phyloP scores from a whole-genome alignment of 2,329 filamentous ascomycete genomes.

The Aspergillus brunneoviolaceus region DNA sequence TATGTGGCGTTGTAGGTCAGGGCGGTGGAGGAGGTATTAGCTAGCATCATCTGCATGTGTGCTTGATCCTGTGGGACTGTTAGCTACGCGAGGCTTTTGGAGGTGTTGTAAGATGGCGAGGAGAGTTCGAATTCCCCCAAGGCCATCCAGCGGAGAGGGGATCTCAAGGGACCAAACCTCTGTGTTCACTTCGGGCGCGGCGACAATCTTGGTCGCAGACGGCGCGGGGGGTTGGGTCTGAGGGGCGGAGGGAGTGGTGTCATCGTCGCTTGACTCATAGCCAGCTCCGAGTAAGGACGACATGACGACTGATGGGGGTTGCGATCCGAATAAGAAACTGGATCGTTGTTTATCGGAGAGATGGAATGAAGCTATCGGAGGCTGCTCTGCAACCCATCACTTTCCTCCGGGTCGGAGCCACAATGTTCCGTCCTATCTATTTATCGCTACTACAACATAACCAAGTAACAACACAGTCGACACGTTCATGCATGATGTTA shows the following conservation, averaged over 20 bases:
- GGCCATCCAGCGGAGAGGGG: background rate
- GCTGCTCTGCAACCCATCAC: background rate
- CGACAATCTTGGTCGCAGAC: slow-evolving; percentile 42
- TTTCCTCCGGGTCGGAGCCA: background rate
- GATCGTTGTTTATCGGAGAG: background rate
- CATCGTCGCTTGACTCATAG: slow-evolving; percentile 54
- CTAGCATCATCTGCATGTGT: slow-evolving; percentile 52
- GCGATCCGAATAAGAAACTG: background rate
- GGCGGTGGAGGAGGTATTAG: slow-evolving; percentile 51
- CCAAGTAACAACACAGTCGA: no score
- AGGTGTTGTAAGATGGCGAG: no score
- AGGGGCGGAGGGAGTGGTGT: slow-evolving; percentile 25
- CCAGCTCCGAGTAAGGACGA: slow-evolving; percentile 44
- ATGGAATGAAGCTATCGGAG: background rate
- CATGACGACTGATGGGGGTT: slow-evolving; percentile 28
- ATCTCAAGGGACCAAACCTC: slow-evolving; percentile 52
- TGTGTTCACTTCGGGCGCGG: slow-evolving; percentile 55
- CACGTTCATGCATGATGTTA: no score
- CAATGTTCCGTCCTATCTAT: background rate
- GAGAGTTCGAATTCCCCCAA: background rate
- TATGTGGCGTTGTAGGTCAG: slow-evolving; percentile 62
- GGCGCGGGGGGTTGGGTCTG: slow-evolving; percentile 25
- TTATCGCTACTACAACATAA: no score
- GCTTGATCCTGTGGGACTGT: slow-evolving; percentile 48
- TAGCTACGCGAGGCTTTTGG: slow-evolving; percentile 30